Evolutionary conservation across 148 eudicot species (phyloP), one percentile per base, ranked within the genome.

Genomic region (Nyssa sinensis): DNA sequence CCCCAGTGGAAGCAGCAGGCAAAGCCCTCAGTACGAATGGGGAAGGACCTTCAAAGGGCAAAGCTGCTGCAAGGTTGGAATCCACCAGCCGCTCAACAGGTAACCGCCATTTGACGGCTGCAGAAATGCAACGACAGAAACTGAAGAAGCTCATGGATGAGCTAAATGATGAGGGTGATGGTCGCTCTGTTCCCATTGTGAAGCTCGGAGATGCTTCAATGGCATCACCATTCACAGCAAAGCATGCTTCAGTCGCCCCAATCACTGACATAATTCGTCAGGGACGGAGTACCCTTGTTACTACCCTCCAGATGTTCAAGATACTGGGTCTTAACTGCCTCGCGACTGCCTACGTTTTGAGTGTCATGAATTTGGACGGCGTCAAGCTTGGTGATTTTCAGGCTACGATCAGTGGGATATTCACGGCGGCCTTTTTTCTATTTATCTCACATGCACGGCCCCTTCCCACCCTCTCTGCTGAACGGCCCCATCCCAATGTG

Each of bases 161-260:
- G 84, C 76, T 94, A 64, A 91, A 94, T 41, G 98, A 91, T 19
- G 97, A 90, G 25, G 90, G 87, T 60, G 91, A 91, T 80, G 98
- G 97, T 68, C 90, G 90, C 55, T 81, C 95, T 2, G 87, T 97
- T 41, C 97, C 97, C 31, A 67, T 94, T 19, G 98, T 94, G 67
- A 94, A 90, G 77, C 93, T 94, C 0, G 98, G 98, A 21, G 97
- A 91, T 75, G 98, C 98, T 21, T 94, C 98, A 5, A 94, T 94
- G 98, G 98, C 98, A n/a, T 94, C 98, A n/a, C 98, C 98, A 51
- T 94, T 94, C 67, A 89, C 98, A 12, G 97, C 98, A 17, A 94
- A 94, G 77, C 98, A 91, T 64, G 97, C 98, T 24, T 94, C 98
- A 0, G 97, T 94, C 3, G 86, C 87, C 60, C 98, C 98, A 1